phyloP scores from a whole-genome alignment of 169 alveolate genomes.

The Eimeria brunetti region DNA sequence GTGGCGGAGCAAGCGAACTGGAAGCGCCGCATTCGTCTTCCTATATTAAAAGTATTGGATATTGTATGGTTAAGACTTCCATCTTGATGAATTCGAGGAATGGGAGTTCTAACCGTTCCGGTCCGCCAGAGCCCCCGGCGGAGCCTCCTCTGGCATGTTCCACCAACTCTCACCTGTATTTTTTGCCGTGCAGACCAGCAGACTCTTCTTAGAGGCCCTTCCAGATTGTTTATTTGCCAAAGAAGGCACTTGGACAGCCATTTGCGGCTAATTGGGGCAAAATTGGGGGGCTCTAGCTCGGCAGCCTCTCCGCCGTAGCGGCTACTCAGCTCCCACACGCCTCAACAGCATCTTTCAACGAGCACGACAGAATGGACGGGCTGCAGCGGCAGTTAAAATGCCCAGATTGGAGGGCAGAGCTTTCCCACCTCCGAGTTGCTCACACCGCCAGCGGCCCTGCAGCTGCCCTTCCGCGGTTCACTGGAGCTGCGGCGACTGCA shows the following conservation, averaged over 20 bases:
- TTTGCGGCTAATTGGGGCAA: background rate
- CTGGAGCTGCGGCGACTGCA: background rate
- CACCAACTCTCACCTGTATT: background rate
- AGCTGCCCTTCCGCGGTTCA: constrained; percentile 6
- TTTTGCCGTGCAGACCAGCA: background rate
- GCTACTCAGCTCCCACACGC: background rate
- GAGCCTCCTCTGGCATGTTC: background rate
- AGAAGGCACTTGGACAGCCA: background rate
- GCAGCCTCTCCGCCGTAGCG: background rate
- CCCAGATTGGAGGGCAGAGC: background rate
- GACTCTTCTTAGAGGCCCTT: background rate
- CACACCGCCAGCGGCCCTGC: background rate
- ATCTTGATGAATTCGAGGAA: background rate
- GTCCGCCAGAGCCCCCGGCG: background rate
- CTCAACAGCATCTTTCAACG: background rate
- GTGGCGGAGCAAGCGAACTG: background rate
- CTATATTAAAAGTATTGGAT: background rate
- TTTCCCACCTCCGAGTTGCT: background rate
- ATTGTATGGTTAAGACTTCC: background rate
- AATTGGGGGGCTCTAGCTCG: background rate
- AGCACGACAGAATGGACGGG: constrained; percentile 25
- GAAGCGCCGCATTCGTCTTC: background rate
- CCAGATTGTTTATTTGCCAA: background rate
- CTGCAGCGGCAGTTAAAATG: constrained; percentile 4
- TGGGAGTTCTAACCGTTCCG: background rate